Conservation (phyloP, 176 grass and related monocot species). For the Metroxylon sagu region DNA sequence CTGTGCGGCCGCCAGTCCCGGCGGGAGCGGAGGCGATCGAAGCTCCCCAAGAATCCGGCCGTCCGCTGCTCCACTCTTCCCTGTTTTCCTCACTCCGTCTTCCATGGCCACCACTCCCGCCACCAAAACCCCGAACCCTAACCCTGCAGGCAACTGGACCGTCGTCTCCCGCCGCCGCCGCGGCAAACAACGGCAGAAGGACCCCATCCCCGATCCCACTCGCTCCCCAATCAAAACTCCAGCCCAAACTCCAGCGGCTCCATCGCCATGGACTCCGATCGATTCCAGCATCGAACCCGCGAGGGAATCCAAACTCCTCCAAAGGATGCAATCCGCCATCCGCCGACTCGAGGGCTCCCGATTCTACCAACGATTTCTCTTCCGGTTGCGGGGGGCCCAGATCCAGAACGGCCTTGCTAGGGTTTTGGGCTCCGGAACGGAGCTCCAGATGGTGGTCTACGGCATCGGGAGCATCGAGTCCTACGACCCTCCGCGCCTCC, state of each 20-base stretch:
- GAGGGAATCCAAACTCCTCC: slow-evolving; percentile 27
- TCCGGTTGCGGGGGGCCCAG: slow-evolving; percentile 3
- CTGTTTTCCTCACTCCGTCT: no score
- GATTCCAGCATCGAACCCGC: slow-evolving; percentile 41
- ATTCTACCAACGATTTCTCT: slow-evolving; percentile 41
- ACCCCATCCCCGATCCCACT: background rate
- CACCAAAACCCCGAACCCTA: background rate
- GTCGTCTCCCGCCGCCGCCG: slow-evolving; percentile 25
- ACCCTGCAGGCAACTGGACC: slow-evolving; percentile 27
- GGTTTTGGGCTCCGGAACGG: slow-evolving; percentile 2
- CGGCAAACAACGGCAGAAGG: background rate
- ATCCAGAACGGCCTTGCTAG: slow-evolving; percentile 21
- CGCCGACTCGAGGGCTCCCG: slow-evolving; percentile 29
- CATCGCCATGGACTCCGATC: slow-evolving; percentile 30
- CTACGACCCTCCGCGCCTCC: slow-evolving; percentile 42
- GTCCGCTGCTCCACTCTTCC: no score
- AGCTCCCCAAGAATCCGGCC: no score
- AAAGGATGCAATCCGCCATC: slow-evolving; percentile 32
- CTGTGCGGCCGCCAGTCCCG: no score
- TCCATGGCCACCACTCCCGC: slow-evolving; percentile 12
- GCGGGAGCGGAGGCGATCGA: no score
- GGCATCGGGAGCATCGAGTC: slow-evolving; percentile 72
- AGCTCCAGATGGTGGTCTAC: slow-evolving; percentile 38
- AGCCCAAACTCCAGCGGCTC: slow-evolving; percentile 7
- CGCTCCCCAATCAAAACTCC: background rate